Evolutionary conservation across 768 basidiomycete genomes (phyloP).

Genomic region (Hydnomerulius pinastri): DNA sequence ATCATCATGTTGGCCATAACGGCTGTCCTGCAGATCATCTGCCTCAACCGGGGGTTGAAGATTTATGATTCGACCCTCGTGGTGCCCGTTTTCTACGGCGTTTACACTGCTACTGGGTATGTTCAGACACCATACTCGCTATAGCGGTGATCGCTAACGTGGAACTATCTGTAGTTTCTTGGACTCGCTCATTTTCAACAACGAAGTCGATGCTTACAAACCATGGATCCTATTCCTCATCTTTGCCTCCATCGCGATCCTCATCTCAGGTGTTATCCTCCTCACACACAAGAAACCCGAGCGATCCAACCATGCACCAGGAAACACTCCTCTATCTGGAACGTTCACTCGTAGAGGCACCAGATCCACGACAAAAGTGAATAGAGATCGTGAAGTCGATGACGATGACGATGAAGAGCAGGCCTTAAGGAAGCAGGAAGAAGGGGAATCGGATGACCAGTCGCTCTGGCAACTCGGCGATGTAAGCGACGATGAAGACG

Average conservation of each 20-base stretch:
- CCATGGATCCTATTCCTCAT: conserved; percentile 89
- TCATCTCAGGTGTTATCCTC: conserved; percentile 91
- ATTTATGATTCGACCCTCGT: conserved; percentile 90
- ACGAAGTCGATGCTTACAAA: conserved; percentile 83
- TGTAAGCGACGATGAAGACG: conserved; percentile 67
- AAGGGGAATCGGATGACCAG: conserved; percentile 35
- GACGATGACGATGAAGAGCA: conserved; percentile 42
- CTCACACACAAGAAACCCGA: conserved; percentile 92
- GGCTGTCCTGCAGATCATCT: conserved; percentile 88
- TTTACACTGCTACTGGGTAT: conserved; percentile 83
- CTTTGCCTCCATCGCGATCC: conserved; percentile 80
- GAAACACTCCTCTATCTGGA: conserved; percentile 29
- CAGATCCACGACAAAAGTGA: conserved; percentile 24
- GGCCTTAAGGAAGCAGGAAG: conserved; percentile 35
- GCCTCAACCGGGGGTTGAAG: conserved; percentile 86
- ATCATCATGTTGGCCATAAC: conserved; percentile 62
- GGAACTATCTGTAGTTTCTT: conserved; percentile 45
- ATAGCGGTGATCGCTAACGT: conserved; percentile 7
- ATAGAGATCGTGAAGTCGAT: conserved; percentile 11
- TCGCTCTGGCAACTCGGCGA: conserved; percentile 75
- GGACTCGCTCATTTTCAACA: conserved; percentile 75
- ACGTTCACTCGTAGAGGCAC: conserved; percentile 14
- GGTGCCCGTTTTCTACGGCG: conserved; percentile 93
- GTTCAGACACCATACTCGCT: conserved; percentile 18
- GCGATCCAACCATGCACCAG: conserved; percentile 27